These are phyloP conservation scores for Gonium pectorale DNA, from an alignment of 139 green algal genomes.

Conservation along the genomic window DNA sequence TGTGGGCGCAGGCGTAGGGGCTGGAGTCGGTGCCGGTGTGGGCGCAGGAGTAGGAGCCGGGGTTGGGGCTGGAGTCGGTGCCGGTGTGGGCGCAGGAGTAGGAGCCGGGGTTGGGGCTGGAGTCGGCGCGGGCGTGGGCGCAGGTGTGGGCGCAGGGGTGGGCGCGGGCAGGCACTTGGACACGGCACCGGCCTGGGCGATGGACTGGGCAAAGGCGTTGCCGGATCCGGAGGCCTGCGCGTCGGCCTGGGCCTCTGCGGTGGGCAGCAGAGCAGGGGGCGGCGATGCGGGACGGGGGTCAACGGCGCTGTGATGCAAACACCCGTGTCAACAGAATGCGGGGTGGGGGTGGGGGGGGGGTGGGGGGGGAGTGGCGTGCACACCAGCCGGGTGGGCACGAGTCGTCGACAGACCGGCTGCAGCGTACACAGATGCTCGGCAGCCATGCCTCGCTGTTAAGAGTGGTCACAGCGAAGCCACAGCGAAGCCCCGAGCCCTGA, in stretches of 20 bases:
- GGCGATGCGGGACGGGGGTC: too few species aligned
- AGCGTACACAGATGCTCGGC: background rate
- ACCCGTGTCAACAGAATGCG: too few species aligned
- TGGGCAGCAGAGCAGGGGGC: background rate
- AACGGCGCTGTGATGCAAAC: too few species aligned
- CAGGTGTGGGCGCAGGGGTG: background rate
- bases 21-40: background rate
- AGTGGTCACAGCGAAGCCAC: too few species aligned
- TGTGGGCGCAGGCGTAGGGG: background rate
- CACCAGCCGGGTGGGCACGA: background rate
- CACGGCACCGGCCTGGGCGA: background rate
- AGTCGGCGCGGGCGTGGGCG: background rate
- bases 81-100: background rate
- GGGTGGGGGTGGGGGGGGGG: background rate
- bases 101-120: background rate
- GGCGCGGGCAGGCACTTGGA: background rate
- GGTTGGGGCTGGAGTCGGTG: background rate
- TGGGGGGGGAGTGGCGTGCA: background rate
- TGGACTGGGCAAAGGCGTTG: slow-evolving; percentile 21
- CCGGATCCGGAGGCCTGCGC: slow-evolving; percentile 24
- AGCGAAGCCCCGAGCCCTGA: too few species aligned
- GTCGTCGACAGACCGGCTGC: background rate
- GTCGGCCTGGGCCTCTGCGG: slow-evolving; percentile 47
- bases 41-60: background rate
- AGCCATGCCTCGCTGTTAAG: too few species aligned